Evolutionary conservation across 2,329 filamentous ascomycete species (phyloP), one percentile per base, ranked within the genome.

Genomic region (Byssothecium circinans): DNA sequence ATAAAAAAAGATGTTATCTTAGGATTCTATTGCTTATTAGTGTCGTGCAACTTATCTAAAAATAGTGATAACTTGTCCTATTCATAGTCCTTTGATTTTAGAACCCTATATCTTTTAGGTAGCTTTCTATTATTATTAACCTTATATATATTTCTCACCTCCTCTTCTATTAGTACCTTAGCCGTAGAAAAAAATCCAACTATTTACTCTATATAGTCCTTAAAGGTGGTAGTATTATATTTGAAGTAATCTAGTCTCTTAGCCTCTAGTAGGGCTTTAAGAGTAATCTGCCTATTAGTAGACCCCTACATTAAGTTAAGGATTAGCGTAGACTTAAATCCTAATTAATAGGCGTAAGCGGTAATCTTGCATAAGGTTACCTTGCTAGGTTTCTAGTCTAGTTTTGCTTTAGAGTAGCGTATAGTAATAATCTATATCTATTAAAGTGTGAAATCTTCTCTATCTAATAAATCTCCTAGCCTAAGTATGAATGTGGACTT

Each of bases 1-100:
- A 60, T 41, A 42, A 59, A 61, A 50, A 62, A 62, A 44, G 53
- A 56, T 34, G 48, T 50, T 23, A 62, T 53, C 41, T 52, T 41
- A 35, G 27, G 18, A 34, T 33, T 25, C 34, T 54, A 29, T 43
- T 58, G 46, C 39, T 53, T 36, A 32, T 41, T 43, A 33, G 17
- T 44, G 43, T 52, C 39, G 33, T 61, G 43, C 36, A 62, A 32
- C 33, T 58, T 40, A 33, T 48, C 39, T 47, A 59, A 43, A 45
- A 58, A 61, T 18, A 43, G 32, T 27, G 32, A 43, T 8, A 41
- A 44, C 34, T 39, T 47, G 30, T 47, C 37, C 37, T 47, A 27
- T 47, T 47, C 29, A 14, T 47, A 19, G 37, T 41, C 37, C 38
- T 47, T 47, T 11, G 38, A 38, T 32, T 47, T 14, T 30, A 19